Evolutionary conservation across 345 rosid species (phyloP).

Genomic region (Eucalyptus pumila): DNA sequence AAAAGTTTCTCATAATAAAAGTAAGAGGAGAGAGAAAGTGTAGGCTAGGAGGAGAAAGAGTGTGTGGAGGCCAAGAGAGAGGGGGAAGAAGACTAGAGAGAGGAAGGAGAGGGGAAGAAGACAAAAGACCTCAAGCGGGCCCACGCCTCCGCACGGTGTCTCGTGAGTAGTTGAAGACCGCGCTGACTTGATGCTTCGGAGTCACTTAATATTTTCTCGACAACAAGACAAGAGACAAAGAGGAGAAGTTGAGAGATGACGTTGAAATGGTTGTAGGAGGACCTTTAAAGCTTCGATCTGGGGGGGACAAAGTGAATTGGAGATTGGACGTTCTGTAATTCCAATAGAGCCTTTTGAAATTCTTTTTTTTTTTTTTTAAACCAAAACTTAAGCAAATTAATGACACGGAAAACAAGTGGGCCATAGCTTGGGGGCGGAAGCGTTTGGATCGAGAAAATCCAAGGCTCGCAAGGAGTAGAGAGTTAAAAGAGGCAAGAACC

Average conservation of each 20-base stretch:
- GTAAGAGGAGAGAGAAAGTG: no score
- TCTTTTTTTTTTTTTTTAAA: no score
- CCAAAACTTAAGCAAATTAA: background rate
- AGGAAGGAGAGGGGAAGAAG: no score
- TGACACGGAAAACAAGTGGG: background rate
- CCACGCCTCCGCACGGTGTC: rapidly evolving
- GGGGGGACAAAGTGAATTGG: background rate
- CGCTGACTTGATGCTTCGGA: no score
- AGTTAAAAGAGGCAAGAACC: background rate
- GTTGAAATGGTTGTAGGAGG: background rate
- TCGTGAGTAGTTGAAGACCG: rapidly evolving
- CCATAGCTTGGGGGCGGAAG: background rate
- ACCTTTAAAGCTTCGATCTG: background rate
- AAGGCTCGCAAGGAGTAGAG: background rate
- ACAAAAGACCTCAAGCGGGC: no score
- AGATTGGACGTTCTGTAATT: background rate
- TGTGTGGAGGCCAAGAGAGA: no score
- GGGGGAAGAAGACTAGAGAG: no score
- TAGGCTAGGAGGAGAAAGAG: no score
- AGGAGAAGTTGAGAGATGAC: background rate
- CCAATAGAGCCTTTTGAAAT: background rate
- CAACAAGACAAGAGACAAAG: background rate
- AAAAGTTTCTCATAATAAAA: no score
- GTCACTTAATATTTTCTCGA: no score
- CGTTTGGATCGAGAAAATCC: background rate